Conservation (phyloP, 805 yeast species). For the Candida dajiaensis region DNA sequence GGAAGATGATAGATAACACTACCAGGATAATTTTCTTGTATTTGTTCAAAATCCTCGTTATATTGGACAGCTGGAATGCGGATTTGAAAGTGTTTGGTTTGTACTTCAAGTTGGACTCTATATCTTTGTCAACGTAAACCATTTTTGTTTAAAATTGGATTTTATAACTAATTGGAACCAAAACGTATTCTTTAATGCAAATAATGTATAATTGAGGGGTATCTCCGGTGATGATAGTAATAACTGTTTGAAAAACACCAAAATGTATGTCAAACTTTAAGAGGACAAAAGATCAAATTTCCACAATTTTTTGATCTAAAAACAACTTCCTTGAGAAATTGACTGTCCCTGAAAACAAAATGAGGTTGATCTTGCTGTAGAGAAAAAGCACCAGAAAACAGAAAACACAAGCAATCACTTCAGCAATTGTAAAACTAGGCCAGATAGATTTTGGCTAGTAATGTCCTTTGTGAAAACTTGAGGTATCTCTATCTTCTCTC, state of each 20-base stretch:
- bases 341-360: too few relatives aligned
- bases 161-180: background rate
- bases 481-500: background rate
- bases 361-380: too few relatives aligned
- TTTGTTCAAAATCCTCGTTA: slow-evolving; percentile 6
- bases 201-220: background rate
- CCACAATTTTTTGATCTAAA: background rate
- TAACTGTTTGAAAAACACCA: background rate
- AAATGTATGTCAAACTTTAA: background rate
- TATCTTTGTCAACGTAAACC: slow-evolving; percentile 24
- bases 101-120: slow-evolving; percentile 22
- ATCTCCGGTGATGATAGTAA: background rate
- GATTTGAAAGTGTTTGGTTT: slow-evolving; percentile 1
- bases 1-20: slow-evolving; percentile 10
- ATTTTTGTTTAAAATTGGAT: slow-evolving; percentile 5
- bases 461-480: background rate
- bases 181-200: background rate
- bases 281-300: background rate
- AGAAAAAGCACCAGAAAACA: background rate
- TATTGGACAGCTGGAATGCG: background rate
- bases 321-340: background rate
- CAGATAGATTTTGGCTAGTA: too few relatives aligned
- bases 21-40: slow-evolving; percentile 14
- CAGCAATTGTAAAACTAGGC: background rate
- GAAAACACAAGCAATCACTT: background rate